phyloP scores from a whole-genome alignment of 73 alveolate genomes.

The Paramecium biaurelia region DNA sequence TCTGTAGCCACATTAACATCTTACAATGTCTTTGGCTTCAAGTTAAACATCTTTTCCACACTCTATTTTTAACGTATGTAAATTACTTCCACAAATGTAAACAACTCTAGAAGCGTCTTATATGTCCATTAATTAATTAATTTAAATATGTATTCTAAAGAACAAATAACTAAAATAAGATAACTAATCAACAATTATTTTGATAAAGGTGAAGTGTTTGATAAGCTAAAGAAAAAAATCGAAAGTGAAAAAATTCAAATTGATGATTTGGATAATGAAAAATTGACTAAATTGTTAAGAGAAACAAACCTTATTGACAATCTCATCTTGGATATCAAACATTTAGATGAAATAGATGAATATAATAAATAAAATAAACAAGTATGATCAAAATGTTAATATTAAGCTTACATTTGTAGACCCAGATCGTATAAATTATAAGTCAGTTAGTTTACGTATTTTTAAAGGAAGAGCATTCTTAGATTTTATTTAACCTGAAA shows the following conservation, averaged over 20 bases:
- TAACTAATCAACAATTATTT: slow-evolving; percentile 30
- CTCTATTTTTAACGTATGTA: not conserved
- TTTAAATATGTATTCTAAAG: slow-evolving; percentile 42
- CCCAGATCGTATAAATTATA: slow-evolving; percentile 39
- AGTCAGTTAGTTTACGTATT: slow-evolving; percentile 4
- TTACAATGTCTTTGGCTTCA: slow-evolving; percentile 28
- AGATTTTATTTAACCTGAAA: not conserved
- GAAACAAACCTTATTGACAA: slow-evolving; percentile 37
- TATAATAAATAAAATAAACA: slow-evolving; percentile 1
- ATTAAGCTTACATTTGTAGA: slow-evolving; percentile 36
- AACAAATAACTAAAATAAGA: slow-evolving; percentile 32
- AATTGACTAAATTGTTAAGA: slow-evolving; percentile 24
- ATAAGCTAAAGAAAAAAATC: slow-evolving; percentile 13
- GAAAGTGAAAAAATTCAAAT: slow-evolving; percentile 6
- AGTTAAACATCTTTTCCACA: slow-evolving; percentile 49
- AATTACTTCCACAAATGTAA: slow-evolving; percentile 50
- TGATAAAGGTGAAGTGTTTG: slow-evolving; percentile 42
- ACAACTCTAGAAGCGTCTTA: slow-evolving; percentile 15
- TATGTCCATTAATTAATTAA: slow-evolving; percentile 37
- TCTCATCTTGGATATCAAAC: slow-evolving; percentile 32
- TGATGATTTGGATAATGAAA: slow-evolving; percentile 46
- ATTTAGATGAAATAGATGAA: slow-evolving; percentile 20
- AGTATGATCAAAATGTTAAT: not conserved
- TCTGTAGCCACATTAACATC: slow-evolving; percentile 53
- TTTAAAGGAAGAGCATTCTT: slow-evolving; percentile 45